A percentile compares a stretch with the other conserved stretches of the same genome.
Conservation (phyloP, 2,329 filamentous ascomycete genomes). For the Paecilomyces sp. region DNA sequence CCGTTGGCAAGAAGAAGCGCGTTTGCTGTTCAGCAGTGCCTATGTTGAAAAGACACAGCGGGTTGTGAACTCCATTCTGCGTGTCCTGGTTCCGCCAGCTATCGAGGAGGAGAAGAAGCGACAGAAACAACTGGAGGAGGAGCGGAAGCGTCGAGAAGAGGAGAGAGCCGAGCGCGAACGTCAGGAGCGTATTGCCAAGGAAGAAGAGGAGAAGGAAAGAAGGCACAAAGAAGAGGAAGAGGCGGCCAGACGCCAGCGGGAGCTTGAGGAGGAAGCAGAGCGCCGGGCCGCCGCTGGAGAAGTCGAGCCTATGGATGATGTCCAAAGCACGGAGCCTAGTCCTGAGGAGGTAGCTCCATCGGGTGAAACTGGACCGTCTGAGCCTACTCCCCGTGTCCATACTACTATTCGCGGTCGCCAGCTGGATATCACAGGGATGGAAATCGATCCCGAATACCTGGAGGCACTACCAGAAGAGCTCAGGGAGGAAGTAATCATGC, state of each 20-base stretch:
- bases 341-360: constrained; percentile 23
- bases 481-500: constrained; percentile 89
- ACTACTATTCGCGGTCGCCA: constrained; percentile 81
- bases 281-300: constrained; percentile 35
- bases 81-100: constrained; percentile 71
- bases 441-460: constrained; percentile 90
- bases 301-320: constrained; percentile 64
- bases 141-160: constrained; percentile 53
- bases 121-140: constrained; percentile 53
- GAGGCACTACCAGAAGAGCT: constrained; percentile 97
- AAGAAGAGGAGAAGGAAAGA: constrained; percentile 67
- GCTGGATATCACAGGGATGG: constrained; percentile 87
- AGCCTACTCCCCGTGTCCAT: constrained; percentile 56
- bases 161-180: constrained; percentile 53
- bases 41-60: constrained; percentile 63
- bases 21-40: constrained; percentile 68
- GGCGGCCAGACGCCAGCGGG: constrained; percentile 53
- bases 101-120: constrained; percentile 71
- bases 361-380: constrained; percentile 40
- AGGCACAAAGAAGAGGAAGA: constrained; percentile 62
- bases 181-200: constrained; percentile 57
- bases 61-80: constrained; percentile 62
- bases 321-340: constrained; percentile 49
- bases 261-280: constrained; percentile 57
- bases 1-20: constrained; percentile 85